These are phyloP conservation scores for Eudorina sp. DNA, from an alignment of 139 green algal species.

Conservation along the genomic window DNA sequence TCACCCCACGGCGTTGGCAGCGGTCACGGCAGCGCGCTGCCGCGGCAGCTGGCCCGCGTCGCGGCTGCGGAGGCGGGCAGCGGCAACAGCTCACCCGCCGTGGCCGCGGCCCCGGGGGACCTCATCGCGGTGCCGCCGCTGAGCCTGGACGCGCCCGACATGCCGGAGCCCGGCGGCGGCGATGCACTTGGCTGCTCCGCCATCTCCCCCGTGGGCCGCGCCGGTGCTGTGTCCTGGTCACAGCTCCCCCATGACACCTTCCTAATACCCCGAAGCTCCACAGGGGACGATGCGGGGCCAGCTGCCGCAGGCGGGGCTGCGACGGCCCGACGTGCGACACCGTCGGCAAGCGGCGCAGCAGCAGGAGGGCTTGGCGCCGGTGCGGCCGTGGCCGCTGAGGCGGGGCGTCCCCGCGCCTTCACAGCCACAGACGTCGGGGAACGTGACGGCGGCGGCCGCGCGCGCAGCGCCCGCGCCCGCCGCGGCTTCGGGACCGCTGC, in stretches of 20 bases:
- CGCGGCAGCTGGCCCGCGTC: background rate
- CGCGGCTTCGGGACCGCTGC: background rate
- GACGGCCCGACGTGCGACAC: too few species aligned
- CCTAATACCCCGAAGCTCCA: background rate
- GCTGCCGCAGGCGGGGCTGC: background rate
- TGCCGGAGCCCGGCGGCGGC: slow-evolving; percentile 33
- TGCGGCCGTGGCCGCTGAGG: too few species aligned
- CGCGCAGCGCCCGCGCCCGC: background rate
- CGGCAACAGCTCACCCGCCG: background rate
- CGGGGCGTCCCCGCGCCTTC: too few species aligned
- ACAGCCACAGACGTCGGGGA: too few species aligned
- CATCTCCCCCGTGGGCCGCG: background rate
- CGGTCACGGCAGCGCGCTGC: too few species aligned
- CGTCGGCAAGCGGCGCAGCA: too few species aligned
- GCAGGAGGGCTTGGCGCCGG: too few species aligned
- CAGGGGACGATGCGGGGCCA: background rate
- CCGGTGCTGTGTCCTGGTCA: background rate
- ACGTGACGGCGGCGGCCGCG: background rate
- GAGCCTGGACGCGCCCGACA: slow-evolving; percentile 35
- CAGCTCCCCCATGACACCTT: slow-evolving; percentile 41
- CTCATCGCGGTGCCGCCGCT: slow-evolving; percentile 34
- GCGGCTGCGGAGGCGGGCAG: background rate
- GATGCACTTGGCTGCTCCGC: background rate
- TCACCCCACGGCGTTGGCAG: too few species aligned
- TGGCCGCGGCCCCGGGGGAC: slow-evolving; percentile 31